Percentiles rank a stretch among this genome's conserved stretches.
Conservation (phyloP, 176 grass and related monocot species). For the Stipa capillata region DNA sequence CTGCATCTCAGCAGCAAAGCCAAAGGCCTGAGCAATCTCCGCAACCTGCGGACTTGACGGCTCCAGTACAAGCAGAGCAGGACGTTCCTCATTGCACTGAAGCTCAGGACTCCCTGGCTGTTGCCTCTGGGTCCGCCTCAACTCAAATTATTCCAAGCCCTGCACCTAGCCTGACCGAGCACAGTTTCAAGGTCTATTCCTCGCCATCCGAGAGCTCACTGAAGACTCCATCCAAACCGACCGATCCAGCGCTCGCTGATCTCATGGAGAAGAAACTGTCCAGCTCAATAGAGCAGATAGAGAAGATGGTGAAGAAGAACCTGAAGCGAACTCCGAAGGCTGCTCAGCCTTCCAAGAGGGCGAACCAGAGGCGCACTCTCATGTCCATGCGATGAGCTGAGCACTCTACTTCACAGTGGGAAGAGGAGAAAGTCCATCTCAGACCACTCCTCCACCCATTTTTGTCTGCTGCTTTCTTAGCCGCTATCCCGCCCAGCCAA, state of each 20-base stretch:
- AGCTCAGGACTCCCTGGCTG: neutral
- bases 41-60: neutral
- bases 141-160: slow-evolving; percentile 28
- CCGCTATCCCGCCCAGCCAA: slow-evolving; percentile 8
- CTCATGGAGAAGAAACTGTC: slow-evolving; percentile 55
- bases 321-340: slow-evolving; percentile 39
- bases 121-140: slow-evolving; percentile 32
- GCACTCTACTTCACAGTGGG: neutral
- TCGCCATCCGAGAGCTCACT: slow-evolving; percentile 11
- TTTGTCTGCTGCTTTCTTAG: slow-evolving; percentile 17
- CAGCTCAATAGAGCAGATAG: slow-evolving; percentile 71
- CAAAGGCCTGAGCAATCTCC: slow-evolving; percentile 20
- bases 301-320: slow-evolving; percentile 64
- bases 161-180: slow-evolving; percentile 2
- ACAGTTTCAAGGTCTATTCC: slow-evolving; percentile 18
- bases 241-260: slow-evolving; percentile 13
- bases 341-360: slow-evolving; percentile 46
- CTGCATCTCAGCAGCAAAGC: slow-evolving; percentile 40
- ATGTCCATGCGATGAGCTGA: slow-evolving; percentile 77
- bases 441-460: slow-evolving; percentile 2
- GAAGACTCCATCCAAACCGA: slow-evolving; percentile 23
- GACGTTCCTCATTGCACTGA: neutral
- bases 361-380: slow-evolving; percentile 35
- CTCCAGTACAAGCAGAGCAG: slow-evolving; percentile 14
- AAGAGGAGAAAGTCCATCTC: slow-evolving; percentile 23